phyloP scores from a whole-genome alignment of 768 basidiomycete genomes.

The Chalciporus pseudorubinellus region DNA sequence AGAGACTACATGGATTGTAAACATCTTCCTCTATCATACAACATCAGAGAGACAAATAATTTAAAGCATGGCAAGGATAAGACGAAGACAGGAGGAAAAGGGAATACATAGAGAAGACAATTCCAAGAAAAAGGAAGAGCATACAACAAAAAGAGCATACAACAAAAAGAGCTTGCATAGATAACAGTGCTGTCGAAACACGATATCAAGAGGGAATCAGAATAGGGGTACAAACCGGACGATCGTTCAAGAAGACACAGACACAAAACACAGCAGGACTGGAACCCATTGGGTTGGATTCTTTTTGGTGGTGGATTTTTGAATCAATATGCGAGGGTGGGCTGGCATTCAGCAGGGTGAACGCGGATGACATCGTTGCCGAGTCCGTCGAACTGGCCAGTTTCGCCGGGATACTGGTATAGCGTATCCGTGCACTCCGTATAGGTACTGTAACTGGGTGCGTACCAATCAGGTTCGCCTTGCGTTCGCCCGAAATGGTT shows the following conservation, averaged over 20 bases:
- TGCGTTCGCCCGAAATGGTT: conserved; percentile 21
- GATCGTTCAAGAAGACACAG: not conserved
- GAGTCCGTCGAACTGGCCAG: conserved; percentile 8
- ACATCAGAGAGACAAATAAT: not conserved
- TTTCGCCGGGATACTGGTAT: conserved; percentile 10
- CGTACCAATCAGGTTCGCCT: conserved; percentile 22
- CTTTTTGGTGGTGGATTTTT: not conserved
- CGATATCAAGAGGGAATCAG: not conserved
- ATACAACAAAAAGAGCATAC: not conserved
- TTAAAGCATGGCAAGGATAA: not conserved
- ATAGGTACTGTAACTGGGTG: conserved; percentile 16
- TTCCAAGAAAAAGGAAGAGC: not conserved
- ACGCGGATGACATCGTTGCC: conserved; percentile 17
- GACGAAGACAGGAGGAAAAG: not conserved
- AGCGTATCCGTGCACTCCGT: not conserved
- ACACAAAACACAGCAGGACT: not conserved
- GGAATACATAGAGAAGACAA: not conserved
- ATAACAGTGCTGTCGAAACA: not conserved
- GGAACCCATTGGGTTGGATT: not conserved
- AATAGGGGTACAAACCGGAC: not conserved
- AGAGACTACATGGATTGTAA: not conserved
- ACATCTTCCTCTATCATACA: not conserved
- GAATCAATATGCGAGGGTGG: conserved; percentile 18
- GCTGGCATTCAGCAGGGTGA: conserved; percentile 14
- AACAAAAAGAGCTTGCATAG: not conserved